Conservation (phyloP, 768 basidiomycete species). For the Porphyrellus cyaneotinctus region DNA sequence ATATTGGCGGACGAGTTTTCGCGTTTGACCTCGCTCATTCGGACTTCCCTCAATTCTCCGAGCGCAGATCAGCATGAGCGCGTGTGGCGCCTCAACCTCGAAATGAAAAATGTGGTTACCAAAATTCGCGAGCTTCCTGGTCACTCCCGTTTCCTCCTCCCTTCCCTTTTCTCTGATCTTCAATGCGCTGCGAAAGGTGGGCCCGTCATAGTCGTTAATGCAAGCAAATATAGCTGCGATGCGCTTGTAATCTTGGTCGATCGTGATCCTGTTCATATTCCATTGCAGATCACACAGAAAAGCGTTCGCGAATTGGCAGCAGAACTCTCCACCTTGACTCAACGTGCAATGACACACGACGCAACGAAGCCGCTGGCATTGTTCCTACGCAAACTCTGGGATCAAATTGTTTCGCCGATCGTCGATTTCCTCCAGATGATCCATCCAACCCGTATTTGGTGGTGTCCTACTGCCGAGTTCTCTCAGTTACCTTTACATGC, state of each 20-base stretch:
- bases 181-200: not conserved
- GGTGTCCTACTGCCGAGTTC: not conserved
- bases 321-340: not conserved
- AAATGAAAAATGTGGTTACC: not conserved
- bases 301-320: not conserved
- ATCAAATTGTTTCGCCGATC: not conserved
- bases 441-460: not conserved
- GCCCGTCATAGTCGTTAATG: not conserved
- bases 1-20: too few species aligned
- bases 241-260: not conserved
- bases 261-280: not conserved
- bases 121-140: not conserved
- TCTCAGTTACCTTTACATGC: not conserved
- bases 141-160: not conserved
- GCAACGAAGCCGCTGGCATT: not conserved
- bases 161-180: not conserved
- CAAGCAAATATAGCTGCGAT: not conserved
- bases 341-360: not conserved
- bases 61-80: not conserved
- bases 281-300: not conserved
- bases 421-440: not conserved
- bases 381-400: not conserved
- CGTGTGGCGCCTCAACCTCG: not conserved
- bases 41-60: too few species aligned
- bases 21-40: too few species aligned